Percentiles rank a stretch among this genome's conserved stretches.
Conservation (phyloP, 106 monocot species). For the Posidonia australis region DNA sequence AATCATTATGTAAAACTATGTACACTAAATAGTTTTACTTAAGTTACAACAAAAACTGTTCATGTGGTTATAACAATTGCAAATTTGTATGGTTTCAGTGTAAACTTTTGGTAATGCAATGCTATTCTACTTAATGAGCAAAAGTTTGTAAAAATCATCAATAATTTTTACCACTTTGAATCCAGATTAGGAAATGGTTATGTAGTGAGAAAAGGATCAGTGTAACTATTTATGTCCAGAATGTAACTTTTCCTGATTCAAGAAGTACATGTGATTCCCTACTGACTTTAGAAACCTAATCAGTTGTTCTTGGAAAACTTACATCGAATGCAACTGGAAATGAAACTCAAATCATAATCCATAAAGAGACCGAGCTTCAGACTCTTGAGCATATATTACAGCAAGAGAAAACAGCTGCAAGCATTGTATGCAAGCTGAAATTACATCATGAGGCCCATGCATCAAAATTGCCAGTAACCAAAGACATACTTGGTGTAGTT, state of each 20-base stretch:
- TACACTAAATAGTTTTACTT: background rate
- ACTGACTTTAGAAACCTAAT: background rate
- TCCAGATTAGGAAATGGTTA: too few species aligned
- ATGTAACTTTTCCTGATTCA: background rate
- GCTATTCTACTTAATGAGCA: too few species aligned
- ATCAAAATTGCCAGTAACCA: constrained; percentile 35
- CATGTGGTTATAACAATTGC: too few species aligned
- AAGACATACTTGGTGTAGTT: constrained; percentile 71
- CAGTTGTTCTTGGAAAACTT: constrained; percentile 5
- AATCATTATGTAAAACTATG: background rate
- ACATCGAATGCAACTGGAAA: constrained; percentile 1
- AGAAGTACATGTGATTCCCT: background rate
- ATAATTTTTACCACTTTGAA: too few species aligned
- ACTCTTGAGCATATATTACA: constrained; percentile 35
- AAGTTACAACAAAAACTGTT: too few species aligned
- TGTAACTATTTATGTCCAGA: background rate
- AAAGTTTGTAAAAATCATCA: too few species aligned
- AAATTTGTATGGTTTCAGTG: too few species aligned
- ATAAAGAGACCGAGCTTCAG: constrained; percentile 35
- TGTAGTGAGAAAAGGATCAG: too few species aligned
- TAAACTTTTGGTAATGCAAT: too few species aligned
- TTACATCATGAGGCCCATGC: constrained; percentile 25
- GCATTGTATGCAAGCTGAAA: constrained; percentile 57
- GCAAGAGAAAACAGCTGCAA: constrained; percentile 53
- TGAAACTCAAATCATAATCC: constrained; percentile 10